Conservation (phyloP, 805 yeast genomes). For the Ogataea sp. region DNA sequence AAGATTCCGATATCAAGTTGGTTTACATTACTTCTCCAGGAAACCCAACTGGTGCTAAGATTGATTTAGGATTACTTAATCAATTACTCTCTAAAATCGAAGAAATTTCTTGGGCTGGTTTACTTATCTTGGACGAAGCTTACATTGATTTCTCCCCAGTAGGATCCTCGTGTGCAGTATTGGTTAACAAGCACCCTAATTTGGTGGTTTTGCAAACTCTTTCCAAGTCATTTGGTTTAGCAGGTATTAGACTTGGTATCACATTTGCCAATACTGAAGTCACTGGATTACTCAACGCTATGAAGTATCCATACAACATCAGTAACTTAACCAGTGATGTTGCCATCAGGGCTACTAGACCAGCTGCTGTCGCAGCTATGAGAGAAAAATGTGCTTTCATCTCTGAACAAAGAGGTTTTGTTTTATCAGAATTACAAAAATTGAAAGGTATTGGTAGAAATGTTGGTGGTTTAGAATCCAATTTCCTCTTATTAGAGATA, state of each 20-base stretch:
- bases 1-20: slow-evolving; percentile 61
- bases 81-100: slow-evolving; percentile 31
- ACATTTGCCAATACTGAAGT: slow-evolving; percentile 58
- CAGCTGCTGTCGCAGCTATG: slow-evolving; percentile 54
- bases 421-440: slow-evolving; percentile 45
- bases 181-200: slow-evolving; percentile 76
- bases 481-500: slow-evolving; percentile 72
- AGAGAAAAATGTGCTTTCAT: slow-evolving; percentile 41
- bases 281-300: slow-evolving; percentile 65
- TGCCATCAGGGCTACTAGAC: slow-evolving; percentile 64
- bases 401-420: slow-evolving; percentile 42
- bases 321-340: slow-evolving; percentile 71
- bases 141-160: slow-evolving; percentile 75
- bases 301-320: slow-evolving; percentile 95
- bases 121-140: slow-evolving; percentile 90
- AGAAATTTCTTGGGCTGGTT: slow-evolving; percentile 54
- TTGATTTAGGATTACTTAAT: slow-evolving; percentile 42
- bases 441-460: slow-evolving; percentile 62
- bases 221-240: slow-evolving; percentile 93
- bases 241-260: slow-evolving; percentile 87
- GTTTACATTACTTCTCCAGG: slow-evolving; percentile 92
- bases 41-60: slow-evolving; percentile 78
- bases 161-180: slow-evolving; percentile 65
- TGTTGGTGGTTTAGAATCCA: slow-evolving; percentile 81
- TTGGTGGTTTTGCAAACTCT: slow-evolving; percentile 85